Evolutionary conservation across 2,329 filamentous ascomycete genomes (phyloP).

Genomic region (Triangularia verruculosa): DNA sequence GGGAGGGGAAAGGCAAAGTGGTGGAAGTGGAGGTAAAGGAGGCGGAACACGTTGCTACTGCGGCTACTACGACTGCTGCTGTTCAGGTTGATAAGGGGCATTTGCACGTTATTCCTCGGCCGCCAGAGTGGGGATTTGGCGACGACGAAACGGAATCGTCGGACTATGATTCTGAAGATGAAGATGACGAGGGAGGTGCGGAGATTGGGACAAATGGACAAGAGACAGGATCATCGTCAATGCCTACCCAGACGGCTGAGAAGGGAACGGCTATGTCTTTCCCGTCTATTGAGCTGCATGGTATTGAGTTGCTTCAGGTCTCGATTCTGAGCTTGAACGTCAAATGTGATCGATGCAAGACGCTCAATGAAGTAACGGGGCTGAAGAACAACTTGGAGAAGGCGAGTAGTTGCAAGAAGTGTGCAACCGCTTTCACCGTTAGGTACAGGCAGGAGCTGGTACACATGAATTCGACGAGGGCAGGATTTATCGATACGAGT

Average conservation of each 20-base stretch:
- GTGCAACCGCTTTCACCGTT: conserved; percentile 49
- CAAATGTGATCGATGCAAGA: conserved; percentile 78
- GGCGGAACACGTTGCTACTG: conserved; percentile 25
- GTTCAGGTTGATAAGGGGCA: conserved; percentile 52
- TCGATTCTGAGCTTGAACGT: conserved; percentile 64
- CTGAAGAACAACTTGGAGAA: conserved; percentile 53
- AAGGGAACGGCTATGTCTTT: conserved; percentile 76
- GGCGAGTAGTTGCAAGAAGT: conserved; percentile 56
- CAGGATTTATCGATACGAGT: conserved; percentile 73
- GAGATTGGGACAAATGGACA: conserved; percentile 29
- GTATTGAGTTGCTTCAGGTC: conserved; percentile 73
- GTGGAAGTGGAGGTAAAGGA: conserved; percentile 23
- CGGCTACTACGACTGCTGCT: conserved; percentile 43
- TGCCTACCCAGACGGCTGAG: conserved; percentile 48
- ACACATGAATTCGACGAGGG: conserved; percentile 69
- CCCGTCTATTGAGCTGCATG: conserved; percentile 71
- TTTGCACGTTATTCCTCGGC: conserved; percentile 68
- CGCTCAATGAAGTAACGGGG: conserved; percentile 64
- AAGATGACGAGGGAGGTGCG: conserved; percentile 44
- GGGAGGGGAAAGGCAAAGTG: not conserved
- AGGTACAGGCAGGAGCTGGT: conserved; percentile 66
- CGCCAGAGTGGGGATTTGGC: conserved; percentile 68
- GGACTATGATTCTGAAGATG: conserved; percentile 44
- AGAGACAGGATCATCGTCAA: conserved; percentile 23
- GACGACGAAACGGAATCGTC: conserved; percentile 43